These are phyloP conservation scores for Leccinum pseudoinsigne DNA, from an alignment of 1,284 basidiomycete genomes.

Conservation along the genomic window DNA sequence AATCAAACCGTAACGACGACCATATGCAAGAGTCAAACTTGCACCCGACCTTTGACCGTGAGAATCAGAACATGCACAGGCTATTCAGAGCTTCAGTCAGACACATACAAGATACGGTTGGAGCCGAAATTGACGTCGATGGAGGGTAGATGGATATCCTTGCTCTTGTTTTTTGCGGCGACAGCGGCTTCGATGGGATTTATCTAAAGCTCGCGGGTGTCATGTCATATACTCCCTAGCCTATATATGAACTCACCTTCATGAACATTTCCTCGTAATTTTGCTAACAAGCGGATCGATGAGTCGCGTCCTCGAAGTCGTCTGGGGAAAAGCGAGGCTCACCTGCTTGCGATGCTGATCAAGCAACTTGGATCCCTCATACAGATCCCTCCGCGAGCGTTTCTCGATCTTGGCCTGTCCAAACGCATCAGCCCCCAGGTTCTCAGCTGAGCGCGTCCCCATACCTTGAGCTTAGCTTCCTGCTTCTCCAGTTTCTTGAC, in stretches of 20 bases:
- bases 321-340: conserved; percentile 15
- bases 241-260: conserved; percentile 52
- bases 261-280: conserved; percentile 99
- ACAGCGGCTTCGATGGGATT: conserved; percentile 89
- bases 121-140: conserved; percentile 97
- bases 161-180: conserved; percentile 89
- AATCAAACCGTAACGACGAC: conserved; percentile 85
- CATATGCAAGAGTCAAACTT: conserved; percentile 86
- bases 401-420: conserved; percentile 94
- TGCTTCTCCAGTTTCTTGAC: conserved; percentile 98
- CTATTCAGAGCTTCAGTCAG: conserved; percentile 14
- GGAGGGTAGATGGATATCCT: conserved; percentile 93
- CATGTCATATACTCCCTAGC: background rate
- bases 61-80: conserved; percentile 5
- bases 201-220: conserved; percentile 53
- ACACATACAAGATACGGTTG: conserved; percentile 83
- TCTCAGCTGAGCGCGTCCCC: background rate
- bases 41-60: conserved; percentile 63
- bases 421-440: background rate
- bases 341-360: conserved; percentile 92
- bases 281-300: conserved; percentile 54
- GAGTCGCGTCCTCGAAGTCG: conserved; percentile 1
- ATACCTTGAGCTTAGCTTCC: conserved; percentile 91
- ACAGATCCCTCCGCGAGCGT: conserved; percentile 83
- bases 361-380: conserved; percentile 95